phyloP scores from a whole-genome alignment of 805 yeast genomes.

The Wickerhamomyces ciferrii region DNA sequence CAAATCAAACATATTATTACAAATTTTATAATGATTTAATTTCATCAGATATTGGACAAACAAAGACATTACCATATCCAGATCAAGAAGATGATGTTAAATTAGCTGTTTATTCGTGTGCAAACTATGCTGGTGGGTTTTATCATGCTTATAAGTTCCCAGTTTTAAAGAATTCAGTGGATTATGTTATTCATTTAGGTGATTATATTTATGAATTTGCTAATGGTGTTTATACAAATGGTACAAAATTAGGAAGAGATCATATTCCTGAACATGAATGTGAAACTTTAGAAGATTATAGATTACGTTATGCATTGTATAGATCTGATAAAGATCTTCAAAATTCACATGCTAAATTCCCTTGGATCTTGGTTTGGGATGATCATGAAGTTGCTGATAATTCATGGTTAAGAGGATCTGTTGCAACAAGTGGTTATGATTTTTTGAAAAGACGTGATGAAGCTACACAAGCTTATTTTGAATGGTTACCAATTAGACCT shows the following conservation, averaged over 20 bases:
- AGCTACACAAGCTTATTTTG: conserved; percentile 20
- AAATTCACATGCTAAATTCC: conserved; percentile 16
- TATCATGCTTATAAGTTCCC: conserved; percentile 19
- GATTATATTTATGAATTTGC: conserved; percentile 22
- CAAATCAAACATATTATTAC: not conserved
- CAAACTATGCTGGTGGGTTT: conserved; percentile 21
- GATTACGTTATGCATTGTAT: conserved; percentile 17
- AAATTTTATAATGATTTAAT: not conserved
- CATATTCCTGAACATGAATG: conserved; percentile 18
- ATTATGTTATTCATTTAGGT: conserved; percentile 20
- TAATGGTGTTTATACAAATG: conserved; percentile 19
- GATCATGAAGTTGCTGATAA: conserved; percentile 24
- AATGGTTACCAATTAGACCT: conserved; percentile 21
- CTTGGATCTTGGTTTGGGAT: conserved; percentile 23
- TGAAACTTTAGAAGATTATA: conserved; percentile 16
- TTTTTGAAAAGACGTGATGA: conserved; percentile 12
- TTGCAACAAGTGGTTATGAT: conserved; percentile 16
- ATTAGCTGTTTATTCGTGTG: conserved; percentile 20
- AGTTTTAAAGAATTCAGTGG: conserved; percentile 13
- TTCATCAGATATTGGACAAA: conserved; percentile 11
- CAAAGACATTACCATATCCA: conserved; percentile 16
- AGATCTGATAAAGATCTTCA: conserved; percentile 17
- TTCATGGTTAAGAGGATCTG: conserved; percentile 20
- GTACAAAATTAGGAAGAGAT: conserved; percentile 13
- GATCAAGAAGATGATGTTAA: conserved; percentile 9